These are phyloP conservation scores for Herpetomonas tarakana DNA, from an alignment of 208 protist species.

Conservation along the genomic window DNA sequence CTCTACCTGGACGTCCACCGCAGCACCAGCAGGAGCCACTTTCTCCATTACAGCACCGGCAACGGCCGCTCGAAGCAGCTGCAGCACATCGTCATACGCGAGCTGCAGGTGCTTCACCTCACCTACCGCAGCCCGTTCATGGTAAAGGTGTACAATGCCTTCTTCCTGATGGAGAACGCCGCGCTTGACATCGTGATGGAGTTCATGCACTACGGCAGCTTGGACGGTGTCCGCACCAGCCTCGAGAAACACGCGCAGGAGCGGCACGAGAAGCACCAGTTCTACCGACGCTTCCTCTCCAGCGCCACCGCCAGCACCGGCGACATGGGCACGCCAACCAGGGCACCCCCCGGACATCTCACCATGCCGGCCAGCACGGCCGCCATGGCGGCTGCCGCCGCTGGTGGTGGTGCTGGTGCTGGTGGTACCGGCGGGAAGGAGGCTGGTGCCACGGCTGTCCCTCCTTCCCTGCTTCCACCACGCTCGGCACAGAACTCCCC, in stretches of 20 bases:
- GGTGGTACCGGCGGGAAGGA: no score
- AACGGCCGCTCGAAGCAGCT: conserved; percentile 51
- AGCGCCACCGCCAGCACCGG: neutral
- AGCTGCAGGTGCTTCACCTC: conserved; percentile 85
- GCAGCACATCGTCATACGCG: conserved; percentile 64
- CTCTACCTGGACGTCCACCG: conserved; percentile 32
- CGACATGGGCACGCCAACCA: conserved; percentile 6
- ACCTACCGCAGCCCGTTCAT: conserved; percentile 86
- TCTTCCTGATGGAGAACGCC: conserved; percentile 48
- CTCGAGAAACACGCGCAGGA: conserved; percentile 37
- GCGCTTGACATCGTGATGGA: conserved; percentile 86
- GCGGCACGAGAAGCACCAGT: conserved; percentile 21
- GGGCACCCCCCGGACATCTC: neutral
- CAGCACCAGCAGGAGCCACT: conserved; percentile 3
- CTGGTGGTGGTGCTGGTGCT: no score
- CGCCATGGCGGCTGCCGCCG: neutral
- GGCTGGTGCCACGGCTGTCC: no score
- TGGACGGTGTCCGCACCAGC: conserved; percentile 44
- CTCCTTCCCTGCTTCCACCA: neutral
- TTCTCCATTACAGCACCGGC: conserved; percentile 4
- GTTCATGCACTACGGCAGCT: conserved; percentile 88
- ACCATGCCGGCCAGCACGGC: neutral
- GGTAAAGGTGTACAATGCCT: conserved; percentile 91
- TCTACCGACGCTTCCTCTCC: conserved; percentile 16
- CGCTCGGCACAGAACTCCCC: neutral